phyloP scores from a whole-genome alignment of 352 stramenopile genomes.

The Globisporangium camurandrum region DNA sequence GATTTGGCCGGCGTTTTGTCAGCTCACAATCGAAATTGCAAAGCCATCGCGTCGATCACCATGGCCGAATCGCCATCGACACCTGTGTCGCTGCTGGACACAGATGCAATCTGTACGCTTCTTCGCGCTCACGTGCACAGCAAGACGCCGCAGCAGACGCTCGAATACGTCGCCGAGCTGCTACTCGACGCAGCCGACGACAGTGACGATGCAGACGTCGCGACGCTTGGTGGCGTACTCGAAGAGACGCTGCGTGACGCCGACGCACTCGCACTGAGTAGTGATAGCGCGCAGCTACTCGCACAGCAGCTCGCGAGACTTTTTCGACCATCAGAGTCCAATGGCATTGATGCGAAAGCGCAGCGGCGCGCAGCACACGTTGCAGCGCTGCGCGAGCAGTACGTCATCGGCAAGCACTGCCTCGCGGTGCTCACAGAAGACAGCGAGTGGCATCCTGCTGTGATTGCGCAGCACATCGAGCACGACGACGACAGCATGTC shows the following conservation, averaged over 20 bases:
- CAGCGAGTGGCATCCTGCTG: constrained; percentile 60
- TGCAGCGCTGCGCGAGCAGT: constrained; percentile 29
- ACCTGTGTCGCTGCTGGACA: background rate
- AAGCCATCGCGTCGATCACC: background rate
- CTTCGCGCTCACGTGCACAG: constrained; percentile 13
- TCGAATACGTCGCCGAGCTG: constrained; percentile 64
- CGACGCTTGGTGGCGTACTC: constrained; percentile 19
- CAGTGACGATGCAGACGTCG: constrained; percentile 10
- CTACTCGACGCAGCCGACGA: constrained; percentile 44
- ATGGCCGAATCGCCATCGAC: background rate
- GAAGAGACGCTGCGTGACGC: constrained; percentile 38
- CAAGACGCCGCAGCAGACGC: constrained; percentile 20
- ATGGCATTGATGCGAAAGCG: constrained; percentile 17
- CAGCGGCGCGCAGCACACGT: constrained; percentile 8
- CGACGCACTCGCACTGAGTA: constrained; percentile 22
- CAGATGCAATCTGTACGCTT: constrained; percentile 18
- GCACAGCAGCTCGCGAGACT: constrained; percentile 16
- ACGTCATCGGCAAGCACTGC: constrained; percentile 49
- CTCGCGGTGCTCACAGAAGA: constrained; percentile 66
- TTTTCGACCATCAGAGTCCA: constrained; percentile 12
- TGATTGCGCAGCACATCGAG: constrained; percentile 35
- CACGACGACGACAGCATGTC: constrained; percentile 7
- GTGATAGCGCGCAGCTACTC: constrained; percentile 10
- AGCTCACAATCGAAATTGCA: no score
- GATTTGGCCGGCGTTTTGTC: no score